phyloP scores from a whole-genome alignment of 148 eudicot species.

The Amaranthus hypochondriacus region DNA sequence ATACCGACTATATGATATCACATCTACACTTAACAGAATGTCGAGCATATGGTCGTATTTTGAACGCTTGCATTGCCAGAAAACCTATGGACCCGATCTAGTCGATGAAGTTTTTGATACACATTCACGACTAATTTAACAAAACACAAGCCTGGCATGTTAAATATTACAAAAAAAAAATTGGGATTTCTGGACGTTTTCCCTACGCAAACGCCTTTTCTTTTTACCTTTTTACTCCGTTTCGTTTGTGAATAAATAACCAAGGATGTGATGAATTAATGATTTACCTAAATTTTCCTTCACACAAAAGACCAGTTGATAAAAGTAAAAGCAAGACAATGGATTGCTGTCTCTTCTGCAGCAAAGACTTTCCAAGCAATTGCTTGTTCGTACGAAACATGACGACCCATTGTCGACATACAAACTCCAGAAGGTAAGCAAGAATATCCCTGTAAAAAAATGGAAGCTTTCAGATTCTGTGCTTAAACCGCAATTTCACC shows the following conservation, averaged over 20 bases:
- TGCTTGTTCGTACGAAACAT: constrained; percentile 72
- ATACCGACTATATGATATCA: too few species aligned
- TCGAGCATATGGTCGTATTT: too few species aligned
- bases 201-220: not conserved
- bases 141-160: constrained; percentile 8
- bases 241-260: constrained; percentile 1
- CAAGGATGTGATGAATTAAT: not conserved
- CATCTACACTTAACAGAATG: too few species aligned
- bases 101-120: not conserved
- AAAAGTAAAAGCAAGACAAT: constrained; percentile 87
- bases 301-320: constrained; percentile 91
- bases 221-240: not conserved
- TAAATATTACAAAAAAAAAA: constrained; percentile 10
- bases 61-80: too few species aligned
- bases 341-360: constrained; percentile 62
- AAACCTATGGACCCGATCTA: not conserved
- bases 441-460: constrained; percentile 61
- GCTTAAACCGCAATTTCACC: not conserved
- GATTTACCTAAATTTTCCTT: constrained; percentile 3
- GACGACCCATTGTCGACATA: constrained; percentile 86
- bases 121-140: constrained; percentile 19
- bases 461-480: not conserved
- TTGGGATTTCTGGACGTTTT: constrained; percentile 2
- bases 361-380: constrained; percentile 84
- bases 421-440: constrained; percentile 81